Conservation (phyloP, 495 filamentous ascomycete genomes). For the Talaromyces adpressus region DNA sequence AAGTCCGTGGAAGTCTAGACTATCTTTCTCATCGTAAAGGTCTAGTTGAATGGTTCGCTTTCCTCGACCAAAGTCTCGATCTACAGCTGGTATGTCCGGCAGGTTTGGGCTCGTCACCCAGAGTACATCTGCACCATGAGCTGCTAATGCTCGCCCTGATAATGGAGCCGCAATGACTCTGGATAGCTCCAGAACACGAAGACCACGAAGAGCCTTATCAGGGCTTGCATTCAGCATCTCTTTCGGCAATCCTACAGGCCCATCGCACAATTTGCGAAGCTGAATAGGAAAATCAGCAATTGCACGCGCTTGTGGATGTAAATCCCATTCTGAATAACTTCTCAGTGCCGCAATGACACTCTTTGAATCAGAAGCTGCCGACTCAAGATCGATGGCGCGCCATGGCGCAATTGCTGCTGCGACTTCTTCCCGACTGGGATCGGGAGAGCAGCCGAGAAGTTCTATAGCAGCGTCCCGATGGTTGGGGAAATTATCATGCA, state of each 20-base stretch:
- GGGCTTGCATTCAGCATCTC: neutral
- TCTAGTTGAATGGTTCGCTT: conserved; percentile 47
- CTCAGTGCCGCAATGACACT: conserved; percentile 33
- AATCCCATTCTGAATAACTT: conserved; percentile 34
- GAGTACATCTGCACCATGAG: conserved; percentile 53
- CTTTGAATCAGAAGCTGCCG: conserved; percentile 16
- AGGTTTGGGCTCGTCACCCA: conserved; percentile 56
- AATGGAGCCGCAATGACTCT: conserved; percentile 45
- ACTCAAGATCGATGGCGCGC: conserved; percentile 32
- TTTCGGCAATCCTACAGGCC: conserved; percentile 11
- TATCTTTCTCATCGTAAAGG: conserved; percentile 35
- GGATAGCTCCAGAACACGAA: conserved; percentile 51
- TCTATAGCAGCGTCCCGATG: conserved; percentile 27
- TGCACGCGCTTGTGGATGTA: conserved; percentile 26
- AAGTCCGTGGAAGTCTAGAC: conserved; percentile 36
- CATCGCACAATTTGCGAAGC: conserved; percentile 20
- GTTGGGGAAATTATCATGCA: conserved; percentile 36
- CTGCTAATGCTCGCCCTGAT: conserved; percentile 49
- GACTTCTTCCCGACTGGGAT: conserved; percentile 25
- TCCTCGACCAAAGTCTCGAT: conserved; percentile 59
- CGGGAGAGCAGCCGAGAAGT: conserved; percentile 23
- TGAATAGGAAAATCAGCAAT: conserved; percentile 32
- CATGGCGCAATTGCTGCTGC: conserved; percentile 20
- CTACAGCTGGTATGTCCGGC: conserved; percentile 58
- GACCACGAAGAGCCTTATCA: conserved; percentile 16